These are phyloP conservation scores for Suillus hirtellus DNA, from an alignment of 768 basidiomycete species.

Conservation along the genomic window DNA sequence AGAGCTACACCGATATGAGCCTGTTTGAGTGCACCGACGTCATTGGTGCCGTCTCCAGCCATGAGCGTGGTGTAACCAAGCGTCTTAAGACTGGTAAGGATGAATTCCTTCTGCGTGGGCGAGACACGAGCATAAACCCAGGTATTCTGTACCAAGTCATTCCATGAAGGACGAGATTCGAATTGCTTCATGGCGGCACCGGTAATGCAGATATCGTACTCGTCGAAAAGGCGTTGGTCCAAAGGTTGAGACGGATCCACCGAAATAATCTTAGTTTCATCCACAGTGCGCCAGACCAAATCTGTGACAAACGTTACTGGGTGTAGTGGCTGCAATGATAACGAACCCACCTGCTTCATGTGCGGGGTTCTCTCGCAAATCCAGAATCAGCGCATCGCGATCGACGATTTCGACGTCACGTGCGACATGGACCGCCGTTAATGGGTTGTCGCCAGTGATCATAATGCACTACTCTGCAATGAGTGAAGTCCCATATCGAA, in stretches of 20 bases:
- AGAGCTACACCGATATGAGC: constrained; percentile 96
- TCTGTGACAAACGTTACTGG: constrained; percentile 43
- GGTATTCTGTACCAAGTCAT: constrained; percentile 84
- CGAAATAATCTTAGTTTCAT: constrained; percentile 85
- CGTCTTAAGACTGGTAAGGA: constrained; percentile 85
- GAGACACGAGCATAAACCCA: constrained; percentile 99
- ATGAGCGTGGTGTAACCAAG: constrained; percentile 93
- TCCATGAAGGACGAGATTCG: constrained; percentile 69
- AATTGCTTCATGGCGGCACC: constrained; percentile 92
- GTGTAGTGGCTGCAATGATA: neutral
- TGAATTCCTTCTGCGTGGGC: constrained; percentile 92
- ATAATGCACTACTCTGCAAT: constrained; percentile 75
- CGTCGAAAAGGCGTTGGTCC: constrained; percentile 72
- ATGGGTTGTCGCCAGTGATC: constrained; percentile 99
- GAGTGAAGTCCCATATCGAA: neutral
- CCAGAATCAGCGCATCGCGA: constrained; percentile 89
- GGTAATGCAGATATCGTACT: constrained; percentile 96
- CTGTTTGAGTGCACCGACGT: constrained; percentile 97
- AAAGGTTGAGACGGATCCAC: constrained; percentile 80
- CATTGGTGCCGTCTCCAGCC: constrained; percentile 99
- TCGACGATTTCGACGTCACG: constrained; percentile 97
- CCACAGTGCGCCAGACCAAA: constrained; percentile 91
- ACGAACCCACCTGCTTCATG: constrained; percentile 61
- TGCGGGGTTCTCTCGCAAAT: constrained; percentile 78
- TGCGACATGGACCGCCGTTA: constrained; percentile 96